Evolutionary conservation across 2,329 filamentous ascomycete genomes (phyloP).

Genomic region (Sporothrix pseudoabietina): DNA sequence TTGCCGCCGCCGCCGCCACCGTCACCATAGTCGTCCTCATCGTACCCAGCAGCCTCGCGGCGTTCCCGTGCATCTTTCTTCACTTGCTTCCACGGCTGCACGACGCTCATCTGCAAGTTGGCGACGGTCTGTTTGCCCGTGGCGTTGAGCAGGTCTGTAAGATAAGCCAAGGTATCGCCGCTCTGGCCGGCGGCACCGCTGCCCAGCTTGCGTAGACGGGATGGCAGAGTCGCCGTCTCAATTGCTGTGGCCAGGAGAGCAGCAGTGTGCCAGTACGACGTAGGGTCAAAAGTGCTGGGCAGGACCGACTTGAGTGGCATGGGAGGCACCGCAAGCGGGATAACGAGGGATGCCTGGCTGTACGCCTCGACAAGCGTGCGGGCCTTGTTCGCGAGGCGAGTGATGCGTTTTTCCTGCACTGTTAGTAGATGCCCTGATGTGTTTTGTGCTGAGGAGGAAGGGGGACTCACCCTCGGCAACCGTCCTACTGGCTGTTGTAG

Average conservation of each 20-base stretch:
- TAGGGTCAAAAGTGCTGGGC: constrained; percentile 55
- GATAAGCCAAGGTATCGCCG: constrained; percentile 56
- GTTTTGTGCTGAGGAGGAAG: not conserved
- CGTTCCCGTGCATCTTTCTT: constrained; percentile 6
- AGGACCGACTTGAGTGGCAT: constrained; percentile 47
- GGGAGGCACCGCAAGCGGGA: constrained; percentile 68
- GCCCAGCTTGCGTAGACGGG: constrained; percentile 59
- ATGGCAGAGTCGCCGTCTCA: constrained; percentile 77
- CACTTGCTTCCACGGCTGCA: constrained; percentile 40
- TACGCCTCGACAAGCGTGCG: constrained; percentile 69
- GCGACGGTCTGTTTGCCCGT: constrained; percentile 80
- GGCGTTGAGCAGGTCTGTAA: constrained; percentile 69
- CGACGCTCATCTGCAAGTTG: constrained; percentile 68
- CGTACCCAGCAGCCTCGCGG: constrained; percentile 28
- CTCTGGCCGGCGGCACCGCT: constrained; percentile 44
- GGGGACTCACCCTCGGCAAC: constrained; percentile 52
- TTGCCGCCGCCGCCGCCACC: constrained; percentile 35
- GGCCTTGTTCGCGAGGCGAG: constrained; percentile 73
- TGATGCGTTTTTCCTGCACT: constrained; percentile 59
- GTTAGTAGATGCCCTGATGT: not conserved
- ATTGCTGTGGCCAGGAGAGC: constrained; percentile 75
- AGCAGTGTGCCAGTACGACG: constrained; percentile 77
- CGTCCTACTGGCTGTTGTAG: constrained; percentile 64
- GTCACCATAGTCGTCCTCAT: constrained; percentile 39
- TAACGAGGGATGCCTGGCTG: constrained; percentile 71